Evolutionary conservation across 2,329 filamentous ascomycete species (phyloP), one percentile per base, ranked within the genome.

Genomic region (Chalaropsis ovoidea): DNA sequence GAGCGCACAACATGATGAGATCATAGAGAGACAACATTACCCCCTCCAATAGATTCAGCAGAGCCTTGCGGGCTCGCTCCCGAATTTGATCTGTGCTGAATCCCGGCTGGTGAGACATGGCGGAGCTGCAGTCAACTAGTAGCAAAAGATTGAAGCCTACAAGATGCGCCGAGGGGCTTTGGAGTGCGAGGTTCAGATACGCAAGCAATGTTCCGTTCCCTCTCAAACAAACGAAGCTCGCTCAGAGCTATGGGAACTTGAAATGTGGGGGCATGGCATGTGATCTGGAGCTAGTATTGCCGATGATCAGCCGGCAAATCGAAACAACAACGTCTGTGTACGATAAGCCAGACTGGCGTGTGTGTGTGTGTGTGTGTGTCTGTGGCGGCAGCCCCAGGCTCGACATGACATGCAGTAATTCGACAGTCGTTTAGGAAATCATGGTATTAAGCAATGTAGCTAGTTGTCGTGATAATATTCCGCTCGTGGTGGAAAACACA

Each of bases 21-120:
- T 62, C 35, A 42, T 70, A 64, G 60, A 13, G 43, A 24, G 54
- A 56, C 27, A 64, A 67, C 69, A 91, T 84, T 88, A 99, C 94
- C 76, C 89, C 87, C 83, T 97, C 93, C 68, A 99, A 87, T 71
- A 97, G 85, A 76, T 88, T 86, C 70, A 99, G 82, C 70, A 99
- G 81, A 74, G 96, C 90, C 75, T 91, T 91, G 68, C 91, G 87
- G 70, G 91, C 89, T 77, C 88, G 90, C 70, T 88, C 87, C 72
- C 83, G 86, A 74, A 94, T 85, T 73, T 90, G 85, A 71, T 88
- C 84, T 68, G 86, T 84, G 75, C 86, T 87, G 75, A 94, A 89
- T 73, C 82, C 83, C 74, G 78, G 79, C 76, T 83, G 82, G 77
- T 86, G 86, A 78, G 84, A 85, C 86, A 89, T 89, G 72, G 70